These are phyloP conservation scores for Chenopodium suecicum DNA, from an alignment of 148 eudicot genomes.

Conservation along the genomic window DNA sequence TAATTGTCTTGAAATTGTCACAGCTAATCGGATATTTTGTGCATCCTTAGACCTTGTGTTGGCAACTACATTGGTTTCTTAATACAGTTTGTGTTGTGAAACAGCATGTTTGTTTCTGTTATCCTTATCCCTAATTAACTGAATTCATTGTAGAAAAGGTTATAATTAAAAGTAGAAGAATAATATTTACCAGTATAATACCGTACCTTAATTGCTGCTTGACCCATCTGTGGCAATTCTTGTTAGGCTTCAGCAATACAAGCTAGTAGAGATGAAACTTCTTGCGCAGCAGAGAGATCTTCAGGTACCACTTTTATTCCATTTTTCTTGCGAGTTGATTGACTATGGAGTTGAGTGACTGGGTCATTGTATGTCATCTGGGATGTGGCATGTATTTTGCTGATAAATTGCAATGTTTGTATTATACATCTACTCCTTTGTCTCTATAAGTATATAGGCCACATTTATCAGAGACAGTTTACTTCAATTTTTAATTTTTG, in stretches of 20 bases:
- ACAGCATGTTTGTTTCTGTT: not conserved
- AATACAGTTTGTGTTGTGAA: not conserved
- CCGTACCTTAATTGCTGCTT: not conserved
- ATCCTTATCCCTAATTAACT: not conserved
- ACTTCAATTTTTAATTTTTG: too few relatives aligned
- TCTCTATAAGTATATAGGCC: too few relatives aligned
- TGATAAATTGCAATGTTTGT: not conserved
- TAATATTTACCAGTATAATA: not conserved
- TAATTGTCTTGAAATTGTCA: not conserved
- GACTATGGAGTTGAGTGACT: not conserved
- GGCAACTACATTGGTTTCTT: not conserved
- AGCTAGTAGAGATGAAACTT: slow-evolving; percentile 77
- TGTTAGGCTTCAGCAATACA: slow-evolving; percentile 83
- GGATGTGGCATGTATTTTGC: not conserved
- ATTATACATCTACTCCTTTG: too few relatives aligned
- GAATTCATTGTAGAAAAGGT: not conserved
- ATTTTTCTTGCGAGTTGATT: not conserved
- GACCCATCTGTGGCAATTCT: not conserved
- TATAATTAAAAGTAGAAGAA: not conserved
- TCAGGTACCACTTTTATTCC: slow-evolving; percentile 48
- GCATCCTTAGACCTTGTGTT: not conserved
- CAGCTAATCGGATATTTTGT: not conserved
- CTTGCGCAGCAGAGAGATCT: slow-evolving; percentile 91
- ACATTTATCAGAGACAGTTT: too few relatives aligned
- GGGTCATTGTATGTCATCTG: not conserved